Conservation (phyloP, 805 yeast genomes). For the Brettanomyces custersianus region DNA sequence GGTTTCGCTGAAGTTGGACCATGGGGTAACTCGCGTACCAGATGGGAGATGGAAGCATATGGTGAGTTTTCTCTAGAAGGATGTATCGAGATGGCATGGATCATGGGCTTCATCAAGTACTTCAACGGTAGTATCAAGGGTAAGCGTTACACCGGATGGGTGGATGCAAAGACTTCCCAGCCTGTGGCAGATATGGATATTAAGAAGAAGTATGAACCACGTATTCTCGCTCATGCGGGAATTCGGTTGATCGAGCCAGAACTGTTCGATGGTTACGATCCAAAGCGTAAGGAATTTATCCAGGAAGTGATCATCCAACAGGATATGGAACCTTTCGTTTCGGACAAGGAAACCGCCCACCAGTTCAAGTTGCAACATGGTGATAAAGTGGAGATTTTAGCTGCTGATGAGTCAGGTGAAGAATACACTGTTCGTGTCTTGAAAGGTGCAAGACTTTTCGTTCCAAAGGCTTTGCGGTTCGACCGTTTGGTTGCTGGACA, state of each 20-base stretch:
- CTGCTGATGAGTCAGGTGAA: constrained; percentile 76
- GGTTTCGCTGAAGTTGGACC: constrained; percentile 99
- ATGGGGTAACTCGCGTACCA: constrained; percentile 98
- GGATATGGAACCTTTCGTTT: constrained; percentile 91
- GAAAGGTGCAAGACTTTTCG: constrained; percentile 84
- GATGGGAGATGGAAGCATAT: constrained; percentile 98
- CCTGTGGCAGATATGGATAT: constrained; percentile 95
- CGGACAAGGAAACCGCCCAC: constrained; percentile 90
- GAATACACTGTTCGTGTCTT: constrained; percentile 85
- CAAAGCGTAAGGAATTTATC: constrained; percentile 82
- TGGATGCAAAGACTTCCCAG: constrained; percentile 83
- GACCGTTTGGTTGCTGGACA: constrained; percentile 84
- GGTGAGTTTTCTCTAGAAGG: constrained; percentile 97
- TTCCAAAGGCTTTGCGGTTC: constrained; percentile 78
- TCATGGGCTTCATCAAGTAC: constrained; percentile 95
- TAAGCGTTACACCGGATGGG: constrained; percentile 93
- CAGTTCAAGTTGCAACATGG: constrained; percentile 93
- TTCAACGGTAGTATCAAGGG: constrained; percentile 87
- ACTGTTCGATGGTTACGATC: constrained; percentile 88
- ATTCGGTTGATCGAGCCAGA: constrained; percentile 95
- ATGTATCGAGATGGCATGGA: constrained; percentile 99
- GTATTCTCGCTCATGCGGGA: constrained; percentile 90
- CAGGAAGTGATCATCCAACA: constrained; percentile 97
- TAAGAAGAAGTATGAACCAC: constrained; percentile 83
- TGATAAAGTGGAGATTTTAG: constrained; percentile 81